These are phyloP conservation scores for Kurtzmaniella quercitrusa DNA, from an alignment of 1,139 yeast genomes.

Conservation along the genomic window DNA sequence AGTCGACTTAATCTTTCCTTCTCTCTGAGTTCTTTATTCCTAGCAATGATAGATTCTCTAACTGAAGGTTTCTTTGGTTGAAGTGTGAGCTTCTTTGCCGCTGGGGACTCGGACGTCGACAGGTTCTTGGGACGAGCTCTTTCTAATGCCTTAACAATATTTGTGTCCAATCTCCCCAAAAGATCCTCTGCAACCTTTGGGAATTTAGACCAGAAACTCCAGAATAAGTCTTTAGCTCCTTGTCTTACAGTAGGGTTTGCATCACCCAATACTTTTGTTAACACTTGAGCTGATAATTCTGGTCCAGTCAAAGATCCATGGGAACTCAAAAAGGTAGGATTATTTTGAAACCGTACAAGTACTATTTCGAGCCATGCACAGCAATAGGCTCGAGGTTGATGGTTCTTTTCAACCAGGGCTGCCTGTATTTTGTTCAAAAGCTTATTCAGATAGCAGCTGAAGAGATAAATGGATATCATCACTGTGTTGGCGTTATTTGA, in stretches of 20 bases:
- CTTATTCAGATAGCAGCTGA: conserved; percentile 52
- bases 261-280: conserved; percentile 65
- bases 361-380: conserved; percentile 68
- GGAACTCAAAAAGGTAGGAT: conserved; percentile 25
- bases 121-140: conserved; percentile 43
- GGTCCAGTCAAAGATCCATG: conserved; percentile 35
- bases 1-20: conserved; percentile 17
- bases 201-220: conserved; percentile 55
- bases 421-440: conserved; percentile 47
- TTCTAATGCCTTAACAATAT: conserved; percentile 33
- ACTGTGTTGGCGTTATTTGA: conserved; percentile 71
- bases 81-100: conserved; percentile 7
- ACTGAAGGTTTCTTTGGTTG: conserved; percentile 23
- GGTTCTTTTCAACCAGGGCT: conserved; percentile 63
- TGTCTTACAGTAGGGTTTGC: conserved; percentile 81
- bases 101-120: conserved; percentile 7
- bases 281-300: conserved; percentile 48
- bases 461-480: conserved; percentile 55
- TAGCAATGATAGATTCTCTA: conserved; percentile 30
- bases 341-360: conserved; percentile 37
- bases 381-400: conserved; percentile 65
- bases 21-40: conserved; percentile 26
- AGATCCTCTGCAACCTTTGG: conserved; percentile 51
- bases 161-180: conserved; percentile 40
- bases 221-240: conserved; percentile 66